Evolutionary conservation across 352 stramenopile genomes (phyloP), one percentile per base, ranked within the genome.

Genomic region (Pythium brachiatum): DNA sequence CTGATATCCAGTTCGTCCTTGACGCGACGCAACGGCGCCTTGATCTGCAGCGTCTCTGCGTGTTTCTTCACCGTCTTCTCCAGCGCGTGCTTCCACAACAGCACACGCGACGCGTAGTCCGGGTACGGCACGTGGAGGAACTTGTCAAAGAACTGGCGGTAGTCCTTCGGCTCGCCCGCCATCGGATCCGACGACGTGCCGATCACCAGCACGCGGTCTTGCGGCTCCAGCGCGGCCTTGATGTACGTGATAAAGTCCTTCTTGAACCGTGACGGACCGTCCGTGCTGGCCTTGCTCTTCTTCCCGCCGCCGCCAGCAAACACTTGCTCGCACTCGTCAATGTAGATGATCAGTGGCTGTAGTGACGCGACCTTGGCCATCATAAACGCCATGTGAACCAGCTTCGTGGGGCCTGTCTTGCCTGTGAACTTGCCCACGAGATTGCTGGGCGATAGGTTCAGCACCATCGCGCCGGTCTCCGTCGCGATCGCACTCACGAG

Each of bases 321-420:
- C 29, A 97, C 81, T 60, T 97, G 81, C 47, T 98, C 90, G 57
- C 85, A 96, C 16, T 98, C 77, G 64, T 98, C 92, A 3, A 98
- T 94, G 73, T 98, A 98, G 57, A 98, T 92, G 18, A 98, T 83
- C 27, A 96, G 83, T 5, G 93, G 95, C 61, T 90, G 81, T 29
- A 97, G 74, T 11, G 69, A 67, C n/a, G 78, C 46, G 26, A 96
- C 85, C 57, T 92, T 96, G 21, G 94, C 91, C 38, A 98, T 72
- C 41, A 86, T 70, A 60, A 98, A 98, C n/a, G 82, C 85, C 89
- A 98, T 97, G 74, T 98, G 95, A 29, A 98, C 74, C 27, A 97
- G 78, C 64, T 98, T 98, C 1, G 89, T 97, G 0, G 92, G 83
- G 0, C 89, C 93, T 7, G 79, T 93, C 54, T 97, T 98, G 29